These are phyloP conservation scores for Solanum tarapatanum DNA, from an alignment of 257 asterid species.

Conservation along the genomic window DNA sequence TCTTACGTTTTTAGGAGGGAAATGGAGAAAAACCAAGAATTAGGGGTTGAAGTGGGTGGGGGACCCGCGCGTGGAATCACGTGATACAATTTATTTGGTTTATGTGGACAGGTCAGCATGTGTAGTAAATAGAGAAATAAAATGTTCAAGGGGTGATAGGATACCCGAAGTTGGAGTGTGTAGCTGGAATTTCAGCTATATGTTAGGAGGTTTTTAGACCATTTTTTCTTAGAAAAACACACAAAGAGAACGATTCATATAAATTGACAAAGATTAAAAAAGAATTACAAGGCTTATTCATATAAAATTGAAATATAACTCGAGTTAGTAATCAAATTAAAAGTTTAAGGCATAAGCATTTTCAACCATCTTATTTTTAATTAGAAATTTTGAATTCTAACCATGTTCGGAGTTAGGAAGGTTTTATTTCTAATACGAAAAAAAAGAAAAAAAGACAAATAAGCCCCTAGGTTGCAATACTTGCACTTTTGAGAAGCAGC, in stretches of 20 bases:
- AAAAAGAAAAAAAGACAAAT: neutral
- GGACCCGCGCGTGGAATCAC: neutral
- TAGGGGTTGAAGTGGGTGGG: neutral
- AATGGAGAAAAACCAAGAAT: neutral
- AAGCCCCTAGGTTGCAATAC: neutral
- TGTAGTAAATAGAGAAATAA: too few species aligned
- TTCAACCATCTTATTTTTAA: neutral
- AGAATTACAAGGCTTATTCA: neutral
- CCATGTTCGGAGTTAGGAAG: neutral
- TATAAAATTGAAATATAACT: neutral
- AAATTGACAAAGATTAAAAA: neutral
- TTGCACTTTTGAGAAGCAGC: neutral
- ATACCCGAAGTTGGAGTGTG: neutral
- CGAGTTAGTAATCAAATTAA: neutral
- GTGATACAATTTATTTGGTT: neutral
- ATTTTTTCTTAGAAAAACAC: neutral
- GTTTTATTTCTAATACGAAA: too few species aligned
- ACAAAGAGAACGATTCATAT: neutral
- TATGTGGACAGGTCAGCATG: too few species aligned
- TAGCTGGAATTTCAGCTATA: fast-evolving
- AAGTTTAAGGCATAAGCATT: neutral
- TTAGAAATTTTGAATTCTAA: neutral
- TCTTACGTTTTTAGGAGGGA: too few species aligned
- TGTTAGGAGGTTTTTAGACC: neutral
- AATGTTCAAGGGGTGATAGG: too few species aligned